phyloP scores from a whole-genome alignment of 2,329 filamentous ascomycete genomes.

The Talaromyces sp. region DNA sequence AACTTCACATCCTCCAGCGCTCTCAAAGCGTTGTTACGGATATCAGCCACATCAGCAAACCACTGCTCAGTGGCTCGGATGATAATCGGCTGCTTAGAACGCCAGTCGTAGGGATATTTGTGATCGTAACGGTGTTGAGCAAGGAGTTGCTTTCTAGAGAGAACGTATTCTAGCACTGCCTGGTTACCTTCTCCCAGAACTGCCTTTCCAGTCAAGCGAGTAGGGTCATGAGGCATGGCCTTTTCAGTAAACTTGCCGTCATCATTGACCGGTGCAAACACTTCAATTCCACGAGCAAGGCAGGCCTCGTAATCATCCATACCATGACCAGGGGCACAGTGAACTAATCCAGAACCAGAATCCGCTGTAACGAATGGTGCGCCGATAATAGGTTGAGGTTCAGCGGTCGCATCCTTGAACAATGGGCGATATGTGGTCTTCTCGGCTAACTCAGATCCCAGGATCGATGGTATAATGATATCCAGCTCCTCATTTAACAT shows the following conservation, averaged over 20 bases:
- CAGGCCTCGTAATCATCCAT: slow-evolving; percentile 95
- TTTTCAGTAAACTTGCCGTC: slow-evolving; percentile 78
- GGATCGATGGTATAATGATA: slow-evolving; percentile 59
- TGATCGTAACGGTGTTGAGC: slow-evolving; percentile 73
- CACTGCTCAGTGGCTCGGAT: slow-evolving; percentile 92
- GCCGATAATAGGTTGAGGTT: slow-evolving; percentile 70
- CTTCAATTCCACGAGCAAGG: slow-evolving; percentile 67
- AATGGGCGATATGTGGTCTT: slow-evolving; percentile 69
- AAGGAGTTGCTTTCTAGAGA: slow-evolving; percentile 63
- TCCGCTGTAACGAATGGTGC: slow-evolving; percentile 87
- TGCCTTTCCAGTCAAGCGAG: slow-evolving; percentile 67
- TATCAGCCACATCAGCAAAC: slow-evolving; percentile 89
- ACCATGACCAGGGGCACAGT: slow-evolving; percentile 90
- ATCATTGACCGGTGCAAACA: slow-evolving; percentile 81
- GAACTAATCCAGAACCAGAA: slow-evolving; percentile 94
- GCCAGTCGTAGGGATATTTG: slow-evolving; percentile 98
- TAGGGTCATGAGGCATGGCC: slow-evolving; percentile 72
- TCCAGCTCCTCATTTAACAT: slow-evolving; percentile 54
- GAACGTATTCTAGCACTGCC: slow-evolving; percentile 70
- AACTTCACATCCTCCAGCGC: slow-evolving; percentile 75
- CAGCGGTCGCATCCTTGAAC: slow-evolving; percentile 62
- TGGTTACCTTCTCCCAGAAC: slow-evolving; percentile 72
- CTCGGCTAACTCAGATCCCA: slow-evolving; percentile 66
- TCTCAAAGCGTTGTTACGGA: slow-evolving; percentile 73
- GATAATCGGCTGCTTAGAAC: slow-evolving; percentile 90